Percentiles rank a stretch among this genome's conserved stretches.
These are phyloP conservation scores for Termitomyces sp. DNA, from an alignment of 768 basidiomycete genomes.

Conservation along the genomic window DNA sequence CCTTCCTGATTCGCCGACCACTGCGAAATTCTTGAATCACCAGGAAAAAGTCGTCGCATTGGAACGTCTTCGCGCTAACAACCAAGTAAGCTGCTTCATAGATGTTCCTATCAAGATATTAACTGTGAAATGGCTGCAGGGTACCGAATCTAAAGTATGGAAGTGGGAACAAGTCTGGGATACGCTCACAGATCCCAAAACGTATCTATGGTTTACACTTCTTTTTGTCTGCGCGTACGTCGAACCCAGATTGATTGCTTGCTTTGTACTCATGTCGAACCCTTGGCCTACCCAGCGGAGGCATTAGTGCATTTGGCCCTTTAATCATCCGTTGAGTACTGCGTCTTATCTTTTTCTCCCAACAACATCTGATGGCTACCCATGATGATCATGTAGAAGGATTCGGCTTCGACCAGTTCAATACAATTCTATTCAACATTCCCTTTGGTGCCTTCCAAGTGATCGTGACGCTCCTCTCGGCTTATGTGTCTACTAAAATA, in stretches of 20 bases:
- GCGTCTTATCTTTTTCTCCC: neutral
- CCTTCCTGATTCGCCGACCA: slow-evolving; percentile 42
- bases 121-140: slow-evolving; percentile 16
- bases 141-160: slow-evolving; percentile 41
- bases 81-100: slow-evolving; percentile 24
- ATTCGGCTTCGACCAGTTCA: slow-evolving; percentile 37
- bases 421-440: slow-evolving; percentile 47
- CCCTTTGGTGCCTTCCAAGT: slow-evolving; percentile 43
- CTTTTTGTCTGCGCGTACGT: slow-evolving; percentile 39
- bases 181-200: slow-evolving; percentile 34
- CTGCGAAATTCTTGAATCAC: slow-evolving; percentile 34
- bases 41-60: slow-evolving; percentile 41
- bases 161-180: slow-evolving; percentile 43
- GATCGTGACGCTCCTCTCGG: slow-evolving; percentile 31
- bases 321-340: slow-evolving; percentile 33
- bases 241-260: neutral
- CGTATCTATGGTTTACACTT: slow-evolving; percentile 38
- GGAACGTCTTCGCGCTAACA: slow-evolving; percentile 39
- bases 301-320: slow-evolving; percentile 40
- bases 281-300: slow-evolving; percentile 32
- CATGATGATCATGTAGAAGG: slow-evolving; percentile 20
- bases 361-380: neutral
- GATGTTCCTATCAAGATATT: neutral
- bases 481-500: slow-evolving; percentile 30
- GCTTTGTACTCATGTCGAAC: slow-evolving; percentile 3